Evolutionary conservation across 768 basidiomycete genomes (phyloP).

Genomic region (Kwoniella sp.): DNA sequence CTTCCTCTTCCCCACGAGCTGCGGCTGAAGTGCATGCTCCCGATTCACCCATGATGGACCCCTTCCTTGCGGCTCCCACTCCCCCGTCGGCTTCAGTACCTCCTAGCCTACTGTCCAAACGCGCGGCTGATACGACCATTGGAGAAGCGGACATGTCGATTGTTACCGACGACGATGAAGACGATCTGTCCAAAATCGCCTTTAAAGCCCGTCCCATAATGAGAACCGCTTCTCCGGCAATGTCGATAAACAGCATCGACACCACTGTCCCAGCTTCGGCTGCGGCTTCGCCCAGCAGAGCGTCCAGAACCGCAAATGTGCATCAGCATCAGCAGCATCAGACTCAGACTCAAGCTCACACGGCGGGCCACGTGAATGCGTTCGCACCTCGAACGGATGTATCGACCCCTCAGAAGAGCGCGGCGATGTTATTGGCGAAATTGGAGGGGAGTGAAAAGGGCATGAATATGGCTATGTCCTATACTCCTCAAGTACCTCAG

Average conservation of each 20-base stretch:
- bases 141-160: not conserved
- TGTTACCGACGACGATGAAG: not conserved
- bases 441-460: slow-evolving; percentile 15
- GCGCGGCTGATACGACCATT: not conserved
- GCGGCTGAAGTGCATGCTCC: not conserved
- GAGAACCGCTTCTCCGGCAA: not conserved
- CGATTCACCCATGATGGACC: not conserved
- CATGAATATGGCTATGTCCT: not conserved
- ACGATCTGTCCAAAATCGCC: not conserved
- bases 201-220: not conserved
- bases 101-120: not conserved
- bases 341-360: too few species aligned
- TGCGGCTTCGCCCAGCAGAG: not conserved
- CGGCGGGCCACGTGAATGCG: not conserved
- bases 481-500: not conserved
- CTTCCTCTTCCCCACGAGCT: not conserved
- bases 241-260: not conserved
- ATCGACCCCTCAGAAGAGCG: slow-evolving; percentile 17
- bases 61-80: not conserved
- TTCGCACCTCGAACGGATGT: slow-evolving; percentile 19
- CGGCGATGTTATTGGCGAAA: slow-evolving; percentile 22
- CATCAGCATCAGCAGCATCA: not conserved
- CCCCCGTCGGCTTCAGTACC: not conserved
- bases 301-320: not conserved
- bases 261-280: not conserved